These are phyloP conservation scores for Cladosporium colombiae DNA, from an alignment of 2,329 filamentous ascomycete genomes.

Conservation along the genomic window DNA sequence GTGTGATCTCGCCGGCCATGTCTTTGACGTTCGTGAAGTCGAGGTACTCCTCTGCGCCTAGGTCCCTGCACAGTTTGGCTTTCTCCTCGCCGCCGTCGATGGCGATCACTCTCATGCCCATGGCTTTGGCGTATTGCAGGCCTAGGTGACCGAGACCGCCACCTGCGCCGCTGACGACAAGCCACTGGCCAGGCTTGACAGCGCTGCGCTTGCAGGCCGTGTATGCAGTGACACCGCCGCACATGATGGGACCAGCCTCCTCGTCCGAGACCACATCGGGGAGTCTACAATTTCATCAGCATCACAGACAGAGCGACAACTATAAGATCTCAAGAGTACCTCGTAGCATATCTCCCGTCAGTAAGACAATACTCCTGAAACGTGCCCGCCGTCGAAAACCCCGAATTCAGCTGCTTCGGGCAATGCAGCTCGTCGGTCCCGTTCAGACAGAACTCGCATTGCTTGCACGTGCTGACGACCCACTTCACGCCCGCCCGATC, in stretches of 20 bases:
- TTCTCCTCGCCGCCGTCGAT: slow-evolving; percentile 43
- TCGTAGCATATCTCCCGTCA: slow-evolving; percentile 40
- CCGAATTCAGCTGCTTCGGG: slow-evolving; percentile 39
- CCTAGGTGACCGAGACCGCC: slow-evolving; percentile 36
- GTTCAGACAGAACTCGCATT: slow-evolving; percentile 37
- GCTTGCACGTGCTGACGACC: slow-evolving; percentile 32
- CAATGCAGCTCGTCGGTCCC: slow-evolving; percentile 42
- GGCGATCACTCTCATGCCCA: slow-evolving; percentile 43
- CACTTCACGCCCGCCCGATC: slow-evolving; percentile 39
- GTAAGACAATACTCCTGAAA: slow-evolving; percentile 42
- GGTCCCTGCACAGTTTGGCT: slow-evolving; percentile 39
- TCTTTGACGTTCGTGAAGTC: slow-evolving; percentile 40
- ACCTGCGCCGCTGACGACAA: slow-evolving; percentile 42
- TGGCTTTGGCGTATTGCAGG: slow-evolving; percentile 37
- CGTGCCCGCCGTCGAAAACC: slow-evolving; percentile 42
- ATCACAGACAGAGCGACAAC: neutral
- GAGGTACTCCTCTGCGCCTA: slow-evolving; percentile 42
- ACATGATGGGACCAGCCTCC: slow-evolving; percentile 43
- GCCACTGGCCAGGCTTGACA: slow-evolving; percentile 43
- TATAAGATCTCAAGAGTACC: neutral
- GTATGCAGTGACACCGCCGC: slow-evolving; percentile 41
- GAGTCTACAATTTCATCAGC: slow-evolving; percentile 41
- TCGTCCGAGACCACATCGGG: slow-evolving; percentile 41
- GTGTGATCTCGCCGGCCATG: slow-evolving; percentile 38
- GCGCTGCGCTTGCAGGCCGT: slow-evolving; percentile 37